Evolutionary conservation across 441 rosid genomes (phyloP).

Genomic region (Macaranga tanarius): DNA sequence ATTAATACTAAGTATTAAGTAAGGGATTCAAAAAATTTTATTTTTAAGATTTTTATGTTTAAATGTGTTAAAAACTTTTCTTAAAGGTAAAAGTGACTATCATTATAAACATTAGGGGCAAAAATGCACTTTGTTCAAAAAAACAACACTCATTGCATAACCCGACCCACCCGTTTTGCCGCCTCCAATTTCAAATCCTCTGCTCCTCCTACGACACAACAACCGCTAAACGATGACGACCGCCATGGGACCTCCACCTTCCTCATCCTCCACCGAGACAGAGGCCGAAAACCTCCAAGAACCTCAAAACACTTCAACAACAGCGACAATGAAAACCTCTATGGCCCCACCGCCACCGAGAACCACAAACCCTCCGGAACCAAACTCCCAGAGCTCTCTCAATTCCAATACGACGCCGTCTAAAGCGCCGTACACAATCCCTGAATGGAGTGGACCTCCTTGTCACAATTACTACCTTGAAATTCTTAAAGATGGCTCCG

Average conservation of each 20-base stretch:
- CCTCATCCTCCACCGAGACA: conserved; percentile 11
- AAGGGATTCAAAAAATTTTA: no score
- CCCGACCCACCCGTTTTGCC: neutral
- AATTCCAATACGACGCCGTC: conserved; percentile 17
- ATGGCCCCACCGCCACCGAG: conserved; percentile 65
- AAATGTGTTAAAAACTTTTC: no score
- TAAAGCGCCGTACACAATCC: conserved; percentile 72
- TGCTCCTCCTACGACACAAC: neutral
- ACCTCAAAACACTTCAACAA: conserved; percentile 18
- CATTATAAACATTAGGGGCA: no score
- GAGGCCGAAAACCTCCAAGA: conserved; percentile 29
- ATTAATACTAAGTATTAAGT: no score
- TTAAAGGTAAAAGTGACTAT: no score
- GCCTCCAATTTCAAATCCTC: neutral
- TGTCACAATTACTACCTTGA: conserved; percentile 61
- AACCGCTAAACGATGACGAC: conserved; percentile 31
- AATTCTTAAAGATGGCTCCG: conserved; percentile 84
- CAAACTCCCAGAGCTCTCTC: conserved; percentile 15
- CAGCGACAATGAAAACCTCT: conserved; percentile 23
- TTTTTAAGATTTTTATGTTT: no score
- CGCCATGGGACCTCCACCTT: conserved; percentile 64
- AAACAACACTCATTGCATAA: no score
- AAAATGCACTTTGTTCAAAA: no score
- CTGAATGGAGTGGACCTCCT: conserved; percentile 91
- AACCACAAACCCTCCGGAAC: conserved; percentile 33